These are phyloP conservation scores for Globisporangium nagaii DNA, from an alignment of 352 stramenopile species.

Conservation along the genomic window DNA sequence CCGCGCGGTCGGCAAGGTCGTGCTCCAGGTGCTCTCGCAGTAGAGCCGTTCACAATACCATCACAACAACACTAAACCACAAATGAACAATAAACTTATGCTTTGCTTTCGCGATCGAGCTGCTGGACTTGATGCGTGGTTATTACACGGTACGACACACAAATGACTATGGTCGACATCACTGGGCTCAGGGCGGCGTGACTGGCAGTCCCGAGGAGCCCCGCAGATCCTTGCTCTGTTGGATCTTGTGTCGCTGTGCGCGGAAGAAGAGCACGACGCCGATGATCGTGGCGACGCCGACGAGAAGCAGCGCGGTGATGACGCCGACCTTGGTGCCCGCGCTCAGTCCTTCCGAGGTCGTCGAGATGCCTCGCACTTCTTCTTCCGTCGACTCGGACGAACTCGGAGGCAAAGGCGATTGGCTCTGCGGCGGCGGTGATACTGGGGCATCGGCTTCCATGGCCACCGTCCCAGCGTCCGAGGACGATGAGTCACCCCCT, in stretches of 20 bases:
- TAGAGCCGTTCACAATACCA: neutral
- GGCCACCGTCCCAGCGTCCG: too few relatives aligned
- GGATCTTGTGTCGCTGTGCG: neutral
- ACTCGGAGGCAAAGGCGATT: neutral
- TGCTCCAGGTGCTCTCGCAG: conserved; percentile 24
- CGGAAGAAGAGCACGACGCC: neutral
- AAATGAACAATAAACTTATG: too few relatives aligned
- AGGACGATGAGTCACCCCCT: neutral
- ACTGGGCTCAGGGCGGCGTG: neutral
- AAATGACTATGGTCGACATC: too few relatives aligned
- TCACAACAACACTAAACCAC: neutral
- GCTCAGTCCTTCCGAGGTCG: neutral
- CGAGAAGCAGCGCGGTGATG: neutral
- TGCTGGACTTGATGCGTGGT: too few relatives aligned
- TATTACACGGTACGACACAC: too few relatives aligned
- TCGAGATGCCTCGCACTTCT: neutral
- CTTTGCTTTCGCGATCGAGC: too few relatives aligned
- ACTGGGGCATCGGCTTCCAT: neutral
- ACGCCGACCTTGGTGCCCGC: neutral
- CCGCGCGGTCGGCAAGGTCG: conserved; percentile 47
- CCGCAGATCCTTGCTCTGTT: neutral
- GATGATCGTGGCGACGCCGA: neutral
- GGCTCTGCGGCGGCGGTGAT: neutral
- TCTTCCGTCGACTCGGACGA: too few relatives aligned
- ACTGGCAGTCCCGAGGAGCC: neutral